These are phyloP conservation scores for Ophiobolus disseminans DNA, from an alignment of 2,329 filamentous ascomycete genomes.

Conservation along the genomic window DNA sequence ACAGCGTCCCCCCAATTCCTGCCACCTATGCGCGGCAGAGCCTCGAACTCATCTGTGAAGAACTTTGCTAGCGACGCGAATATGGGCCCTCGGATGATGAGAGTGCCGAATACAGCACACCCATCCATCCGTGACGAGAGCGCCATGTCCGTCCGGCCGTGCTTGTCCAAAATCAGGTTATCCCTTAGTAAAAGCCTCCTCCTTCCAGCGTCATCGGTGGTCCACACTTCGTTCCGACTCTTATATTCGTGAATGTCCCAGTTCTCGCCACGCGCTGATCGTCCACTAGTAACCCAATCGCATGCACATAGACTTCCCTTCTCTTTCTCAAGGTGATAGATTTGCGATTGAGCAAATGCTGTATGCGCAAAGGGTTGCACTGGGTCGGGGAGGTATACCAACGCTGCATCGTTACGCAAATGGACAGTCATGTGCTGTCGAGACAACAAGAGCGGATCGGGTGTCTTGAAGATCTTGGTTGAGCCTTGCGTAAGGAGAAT, in stretches of 20 bases:
- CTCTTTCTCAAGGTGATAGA: slow-evolving; percentile 67
- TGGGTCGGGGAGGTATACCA: slow-evolving; percentile 82
- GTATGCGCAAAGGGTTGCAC: slow-evolving; percentile 89
- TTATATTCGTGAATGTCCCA: slow-evolving; percentile 84
- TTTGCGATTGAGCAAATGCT: slow-evolving; percentile 83
- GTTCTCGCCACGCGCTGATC: slow-evolving; percentile 82
- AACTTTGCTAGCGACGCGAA: slow-evolving; percentile 72
- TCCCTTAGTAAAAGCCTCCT: slow-evolving; percentile 80
- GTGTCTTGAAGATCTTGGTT: slow-evolving; percentile 93
- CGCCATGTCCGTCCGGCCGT: slow-evolving; percentile 41
- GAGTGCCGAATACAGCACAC: slow-evolving; percentile 79
- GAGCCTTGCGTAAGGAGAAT: slow-evolving; percentile 72
- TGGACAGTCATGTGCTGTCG: slow-evolving; percentile 58
- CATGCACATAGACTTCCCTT: slow-evolving; percentile 73
- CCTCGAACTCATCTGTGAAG: slow-evolving; percentile 79
- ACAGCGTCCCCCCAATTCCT: slow-evolving; percentile 70
- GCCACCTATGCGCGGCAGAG: slow-evolving; percentile 80
- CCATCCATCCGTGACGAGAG: slow-evolving; percentile 69
- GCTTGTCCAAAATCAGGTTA: slow-evolving; percentile 74
- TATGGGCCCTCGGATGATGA: slow-evolving; percentile 79
- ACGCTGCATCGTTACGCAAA: slow-evolving; percentile 57
- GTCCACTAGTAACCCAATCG: slow-evolving; percentile 93
- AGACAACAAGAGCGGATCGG: slow-evolving; percentile 55
- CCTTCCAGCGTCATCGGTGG: slow-evolving; percentile 47
- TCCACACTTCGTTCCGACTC: slow-evolving; percentile 89